Evolutionary conservation across 1,284 basidiomycete species (phyloP), one percentile per base, ranked within the genome.

Genomic region (Malassezia dermatis): DNA sequence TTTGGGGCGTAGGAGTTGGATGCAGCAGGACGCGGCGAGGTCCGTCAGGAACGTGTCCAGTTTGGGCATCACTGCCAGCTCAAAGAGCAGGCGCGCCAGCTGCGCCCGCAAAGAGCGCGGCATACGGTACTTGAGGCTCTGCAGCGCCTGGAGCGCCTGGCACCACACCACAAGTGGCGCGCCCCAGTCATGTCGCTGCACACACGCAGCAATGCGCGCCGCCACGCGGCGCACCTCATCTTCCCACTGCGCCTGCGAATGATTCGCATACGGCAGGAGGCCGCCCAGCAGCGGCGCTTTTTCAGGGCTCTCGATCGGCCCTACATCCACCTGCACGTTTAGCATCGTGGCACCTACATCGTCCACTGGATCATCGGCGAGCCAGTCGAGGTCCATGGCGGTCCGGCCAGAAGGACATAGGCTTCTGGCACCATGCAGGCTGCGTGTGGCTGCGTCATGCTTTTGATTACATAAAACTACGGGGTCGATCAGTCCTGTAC

Each of bases 41-140:
- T 85, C 82, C 55, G 83, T 78, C 48, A 85, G 78, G 40, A 84
- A 81, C 3, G 83, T 80, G 56, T 88, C 86, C 53, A 88, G 78
- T 23, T 86, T 86, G 10, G 86, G 86, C 2, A 86, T 74, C 81
- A 75, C 81, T 79, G 81, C 81, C 8, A 88, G 76, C 69, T 89
- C 84, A 68, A 86, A 94, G 77, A 87, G 94, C 3, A 96, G 74
- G 70, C 84, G 84, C 41, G 85, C 84, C 34, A 94, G 79, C 39
- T 78, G 79, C 50, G 89, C 83, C 53, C 88, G 80, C 59, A 84
- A 84, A 54, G 84, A 81, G 43, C 64, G 65, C 21, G 58, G 30
- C 8, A 74, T 35, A 1, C 70, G 71, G 42, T 77, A 78, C 45
- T 77, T 68, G 53, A 74, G 67, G n/a, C 64, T 56, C 17, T 71